Base-by-base conservation (phyloP, 139 green algal genomes). In the Chlamydomonas sphaeroides region DNA sequence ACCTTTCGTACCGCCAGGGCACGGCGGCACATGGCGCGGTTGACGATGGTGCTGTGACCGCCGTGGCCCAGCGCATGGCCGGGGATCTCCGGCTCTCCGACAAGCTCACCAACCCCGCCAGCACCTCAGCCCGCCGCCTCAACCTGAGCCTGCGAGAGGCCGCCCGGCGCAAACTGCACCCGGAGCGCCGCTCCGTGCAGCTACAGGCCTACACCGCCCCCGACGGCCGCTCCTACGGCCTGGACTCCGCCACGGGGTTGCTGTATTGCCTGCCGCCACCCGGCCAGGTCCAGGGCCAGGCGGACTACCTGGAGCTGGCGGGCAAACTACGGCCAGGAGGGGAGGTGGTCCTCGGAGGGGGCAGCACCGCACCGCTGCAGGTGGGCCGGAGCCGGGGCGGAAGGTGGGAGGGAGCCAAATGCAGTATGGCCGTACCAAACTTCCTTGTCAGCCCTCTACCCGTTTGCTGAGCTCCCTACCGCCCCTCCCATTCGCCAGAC, bases 231-330 rank as follows among this genome's bases (percentile, higher is more conserved):
- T 35, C 53, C 65, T 75, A 42, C 33, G 36, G 49, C 26, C 36
- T 68, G 48, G 77, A 84, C 48, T 26, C 48, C 5, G 65, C 48
- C 7, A 84, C 77, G 3, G 75, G 75, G 20, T 62, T 82, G 62
- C 42, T 82, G 32, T 82, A 82, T 62, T 48, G 45, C 59, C 41
- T 62, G 59, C 4, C 26, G 15, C 15, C 56, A n/a, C n/a, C n/a
- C n/a, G 5, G 5, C 5, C 25, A 10, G 4, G n/a, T 14, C n/a
- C 57, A 42, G 3, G 1, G 3, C 7, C 39, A 38, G 2, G 30
- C 49, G 6, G 75, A 82, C 5, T 82, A 82, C 59, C 75, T 62
- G n/a, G 75, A 82, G 30, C 59, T 82, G 59, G 75, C 75, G n/a
- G 75, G 75, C 61, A 82, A 82, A 62, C 41, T 82, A 62, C 30